Evolutionary conservation across 2,329 filamentous ascomycete species (phyloP).

Genomic region (Allantophomopsis lycopodina): DNA sequence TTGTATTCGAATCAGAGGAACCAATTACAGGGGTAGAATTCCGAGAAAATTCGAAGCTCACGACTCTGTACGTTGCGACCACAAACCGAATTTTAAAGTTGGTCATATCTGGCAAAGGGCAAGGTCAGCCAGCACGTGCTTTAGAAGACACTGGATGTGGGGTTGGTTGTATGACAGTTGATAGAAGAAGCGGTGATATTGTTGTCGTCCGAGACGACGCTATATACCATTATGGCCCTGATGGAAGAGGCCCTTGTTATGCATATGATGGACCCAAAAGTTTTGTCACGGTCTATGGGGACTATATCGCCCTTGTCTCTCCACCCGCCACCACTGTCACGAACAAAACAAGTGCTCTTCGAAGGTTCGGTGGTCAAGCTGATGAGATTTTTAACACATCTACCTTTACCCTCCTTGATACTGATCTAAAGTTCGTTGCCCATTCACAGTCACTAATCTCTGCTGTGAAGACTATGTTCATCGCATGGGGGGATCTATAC

Average conservation of each 20-base stretch:
- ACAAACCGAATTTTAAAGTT: conserved; percentile 79
- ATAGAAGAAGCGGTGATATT: conserved; percentile 67
- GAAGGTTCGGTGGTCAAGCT: conserved; percentile 60
- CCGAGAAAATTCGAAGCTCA: conserved; percentile 40
- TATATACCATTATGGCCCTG: conserved; percentile 80
- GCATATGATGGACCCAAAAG: conserved; percentile 89
- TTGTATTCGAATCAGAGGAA: conserved; percentile 93
- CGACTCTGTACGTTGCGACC: conserved; percentile 83
- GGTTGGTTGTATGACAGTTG: conserved; percentile 88
- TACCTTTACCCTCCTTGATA: conserved; percentile 83
- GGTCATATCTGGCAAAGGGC: conserved; percentile 74
- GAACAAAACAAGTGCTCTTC: conserved; percentile 36
- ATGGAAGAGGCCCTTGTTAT: conserved; percentile 75
- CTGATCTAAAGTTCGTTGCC: conserved; percentile 77
- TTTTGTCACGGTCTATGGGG: conserved; percentile 61
- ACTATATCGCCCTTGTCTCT: conserved; percentile 80
- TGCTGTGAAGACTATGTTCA: conserved; percentile 66
- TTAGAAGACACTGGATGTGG: conserved; percentile 84
- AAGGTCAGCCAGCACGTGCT: conserved; percentile 76
- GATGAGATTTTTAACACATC: conserved; percentile 78
- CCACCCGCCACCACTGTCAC: conserved; percentile 47
- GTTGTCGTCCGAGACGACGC: conserved; percentile 92
- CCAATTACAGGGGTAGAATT: conserved; percentile 88
- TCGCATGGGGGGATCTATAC: conserved; percentile 84
- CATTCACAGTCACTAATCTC: conserved; percentile 78